A percentile compares a stretch with the other conserved stretches of the same genome.
Evolutionary conservation across 306 rosid species (phyloP).

Genomic region (Glycine soja): DNA sequence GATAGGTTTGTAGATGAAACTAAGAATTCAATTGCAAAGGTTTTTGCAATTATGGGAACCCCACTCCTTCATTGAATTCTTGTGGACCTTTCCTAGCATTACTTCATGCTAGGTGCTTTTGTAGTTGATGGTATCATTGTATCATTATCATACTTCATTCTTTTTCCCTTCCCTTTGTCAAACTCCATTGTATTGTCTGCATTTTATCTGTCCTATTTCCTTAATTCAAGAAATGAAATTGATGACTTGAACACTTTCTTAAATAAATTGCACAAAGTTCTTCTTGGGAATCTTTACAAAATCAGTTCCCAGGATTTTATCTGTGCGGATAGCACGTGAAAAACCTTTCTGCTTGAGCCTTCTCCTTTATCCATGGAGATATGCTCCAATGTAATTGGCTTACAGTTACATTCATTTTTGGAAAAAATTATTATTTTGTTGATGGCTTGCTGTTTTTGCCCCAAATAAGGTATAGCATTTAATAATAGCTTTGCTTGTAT

Average conservation of each 20-base stretch:
- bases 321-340: constrained; percentile 62
- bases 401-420: constrained; percentile 43
- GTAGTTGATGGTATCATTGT: too few species aligned
- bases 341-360: constrained; percentile 90
- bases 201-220: too few species aligned
- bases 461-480: background rate
- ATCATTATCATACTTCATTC: too few species aligned
- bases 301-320: constrained; percentile 73
- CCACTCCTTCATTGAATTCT: too few species aligned
- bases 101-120: too few species aligned
- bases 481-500: background rate
- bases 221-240: background rate
- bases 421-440: background rate
- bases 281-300: constrained; percentile 59
- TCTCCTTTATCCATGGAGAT: constrained; percentile 65
- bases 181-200: background rate
- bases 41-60: too few species aligned
- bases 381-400: constrained; percentile 89
- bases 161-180: too few species aligned
- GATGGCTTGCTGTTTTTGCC: background rate
- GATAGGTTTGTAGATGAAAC: too few species aligned
- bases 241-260: too few species aligned
- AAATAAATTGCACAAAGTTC: constrained; percentile 62
- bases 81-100: too few species aligned
- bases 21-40: too few species aligned